phyloP scores from a whole-genome alignment of 257 asterid genomes.

The Solanum infundibuliforme region DNA sequence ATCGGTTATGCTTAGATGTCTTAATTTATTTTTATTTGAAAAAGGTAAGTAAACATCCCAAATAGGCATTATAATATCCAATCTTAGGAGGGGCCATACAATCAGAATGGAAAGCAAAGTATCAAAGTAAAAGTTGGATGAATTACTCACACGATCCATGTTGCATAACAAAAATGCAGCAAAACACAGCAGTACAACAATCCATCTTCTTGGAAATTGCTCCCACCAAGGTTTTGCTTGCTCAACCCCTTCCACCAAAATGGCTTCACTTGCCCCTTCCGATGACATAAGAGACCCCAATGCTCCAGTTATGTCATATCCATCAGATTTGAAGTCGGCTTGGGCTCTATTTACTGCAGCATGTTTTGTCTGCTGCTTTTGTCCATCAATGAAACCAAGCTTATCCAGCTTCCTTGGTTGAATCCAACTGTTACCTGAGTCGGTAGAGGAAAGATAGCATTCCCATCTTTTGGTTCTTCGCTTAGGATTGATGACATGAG shows the following conservation, averaged over 20 bases:
- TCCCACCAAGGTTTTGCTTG: constrained; percentile 59
- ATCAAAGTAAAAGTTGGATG: neutral
- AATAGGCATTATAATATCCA: neutral
- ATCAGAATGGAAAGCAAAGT: neutral
- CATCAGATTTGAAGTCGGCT: constrained; percentile 77
- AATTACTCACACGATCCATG: constrained; percentile 87
- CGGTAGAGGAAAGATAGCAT: constrained; percentile 28
- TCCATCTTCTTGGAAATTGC: constrained; percentile 83
- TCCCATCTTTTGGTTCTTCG: constrained; percentile 28
- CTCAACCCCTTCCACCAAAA: constrained; percentile 28
- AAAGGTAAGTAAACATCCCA: neutral
- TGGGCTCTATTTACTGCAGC: constrained; percentile 40
- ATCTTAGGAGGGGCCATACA: neutral
- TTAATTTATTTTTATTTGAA: neutral
- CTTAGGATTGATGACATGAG: constrained; percentile 16
- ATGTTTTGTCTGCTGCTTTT: constrained; percentile 27
- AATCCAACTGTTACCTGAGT: constrained; percentile 20
- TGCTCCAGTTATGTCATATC: constrained; percentile 46
- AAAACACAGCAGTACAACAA: constrained; percentile 92
- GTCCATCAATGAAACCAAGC: constrained; percentile 30
- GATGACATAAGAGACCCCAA: constrained; percentile 38
- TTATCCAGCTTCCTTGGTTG: constrained; percentile 34
- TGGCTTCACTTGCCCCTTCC: constrained; percentile 50
- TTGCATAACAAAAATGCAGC: constrained; percentile 87
- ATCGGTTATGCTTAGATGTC: neutral